Percentiles rank a stretch among this genome's conserved stretches.
phyloP scores from a whole-genome alignment of 2,329 filamentous ascomycete species.

The Aspergillus puulaauensis region DNA sequence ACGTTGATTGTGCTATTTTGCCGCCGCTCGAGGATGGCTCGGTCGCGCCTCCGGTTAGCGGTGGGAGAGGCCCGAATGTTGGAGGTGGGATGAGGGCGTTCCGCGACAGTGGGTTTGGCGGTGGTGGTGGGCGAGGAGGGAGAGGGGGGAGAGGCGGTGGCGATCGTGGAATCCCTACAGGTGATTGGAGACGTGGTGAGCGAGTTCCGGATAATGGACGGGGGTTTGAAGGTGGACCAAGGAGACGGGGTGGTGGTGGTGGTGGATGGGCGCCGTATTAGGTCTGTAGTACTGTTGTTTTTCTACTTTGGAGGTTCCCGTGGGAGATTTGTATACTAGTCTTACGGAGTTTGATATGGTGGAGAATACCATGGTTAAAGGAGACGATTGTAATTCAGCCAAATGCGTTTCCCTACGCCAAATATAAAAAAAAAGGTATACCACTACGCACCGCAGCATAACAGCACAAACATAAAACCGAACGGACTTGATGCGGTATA shows the following conservation, averaged over 20 bases:
- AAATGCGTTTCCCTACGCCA: not conserved
- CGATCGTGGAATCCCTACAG: conserved; percentile 42
- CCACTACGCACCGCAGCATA: not conserved
- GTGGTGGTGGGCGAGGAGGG: conserved; percentile 39
- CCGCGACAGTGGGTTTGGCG: conserved; percentile 48
- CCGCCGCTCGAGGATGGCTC: conserved; percentile 72
- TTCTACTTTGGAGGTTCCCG: not conserved
- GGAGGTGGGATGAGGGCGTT: conserved; percentile 43
- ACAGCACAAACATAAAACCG: not conserved
- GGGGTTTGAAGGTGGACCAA: conserved; percentile 37
- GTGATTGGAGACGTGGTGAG: conserved; percentile 52
- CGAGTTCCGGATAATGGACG: conserved; percentile 41
- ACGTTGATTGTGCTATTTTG: conserved; percentile 77
- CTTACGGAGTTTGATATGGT: conserved; percentile 1
- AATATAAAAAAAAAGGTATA: not conserved
- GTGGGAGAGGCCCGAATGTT: conserved; percentile 40
- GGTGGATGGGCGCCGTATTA: conserved; percentile 40
- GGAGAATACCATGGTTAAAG: not conserved
- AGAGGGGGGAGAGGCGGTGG: conserved; percentile 44
- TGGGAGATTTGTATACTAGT: not conserved
- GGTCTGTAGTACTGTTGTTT: not conserved
- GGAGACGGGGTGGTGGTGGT: conserved; percentile 33
- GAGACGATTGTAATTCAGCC: not conserved
- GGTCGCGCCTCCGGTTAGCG: conserved; percentile 62
- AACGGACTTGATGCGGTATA: conserved; percentile 33